Evolutionary conservation across 225 moss, liverwort and hornwort species (phyloP).

Genomic region (Rhytidiadelphus loreus): DNA sequence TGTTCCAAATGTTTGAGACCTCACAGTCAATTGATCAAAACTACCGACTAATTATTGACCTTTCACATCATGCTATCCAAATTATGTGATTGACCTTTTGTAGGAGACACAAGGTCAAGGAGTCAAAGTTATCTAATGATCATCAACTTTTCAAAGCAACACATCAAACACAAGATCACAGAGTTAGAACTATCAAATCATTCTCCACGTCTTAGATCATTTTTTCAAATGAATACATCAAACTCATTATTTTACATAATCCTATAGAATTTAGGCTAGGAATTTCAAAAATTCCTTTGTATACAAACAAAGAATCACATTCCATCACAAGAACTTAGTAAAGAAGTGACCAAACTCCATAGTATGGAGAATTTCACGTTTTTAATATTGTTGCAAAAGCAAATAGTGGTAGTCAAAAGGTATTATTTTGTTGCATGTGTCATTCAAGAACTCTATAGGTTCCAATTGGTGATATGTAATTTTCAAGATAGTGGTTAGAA

Average conservation of each 20-base stretch:
- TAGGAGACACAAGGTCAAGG: accelerated
- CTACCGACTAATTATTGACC: background rate
- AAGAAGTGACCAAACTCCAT: background rate
- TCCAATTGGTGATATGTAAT: too few species aligned
- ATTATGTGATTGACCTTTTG: background rate
- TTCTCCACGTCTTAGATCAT: accelerated
- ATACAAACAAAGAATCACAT: background rate
- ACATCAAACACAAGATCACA: accelerated
- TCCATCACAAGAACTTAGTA: background rate
- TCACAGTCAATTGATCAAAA: background rate
- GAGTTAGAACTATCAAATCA: background rate
- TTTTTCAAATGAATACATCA: background rate
- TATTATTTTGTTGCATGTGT: background rate
- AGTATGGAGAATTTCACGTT: background rate
- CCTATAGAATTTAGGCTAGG: background rate
- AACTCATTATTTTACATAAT: too few species aligned
- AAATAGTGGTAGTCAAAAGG: background rate
- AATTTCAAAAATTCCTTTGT: background rate
- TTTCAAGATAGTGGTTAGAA: too few species aligned
- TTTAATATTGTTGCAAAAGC: background rate
- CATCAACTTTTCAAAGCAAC: background rate
- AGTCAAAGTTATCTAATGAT: background rate
- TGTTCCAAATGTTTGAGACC: background rate
- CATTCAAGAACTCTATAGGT: too few species aligned
- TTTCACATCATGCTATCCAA: background rate